Evolutionary conservation across 1,139 yeast genomes (phyloP).

Genomic region (Debaryomyces coudertii): DNA sequence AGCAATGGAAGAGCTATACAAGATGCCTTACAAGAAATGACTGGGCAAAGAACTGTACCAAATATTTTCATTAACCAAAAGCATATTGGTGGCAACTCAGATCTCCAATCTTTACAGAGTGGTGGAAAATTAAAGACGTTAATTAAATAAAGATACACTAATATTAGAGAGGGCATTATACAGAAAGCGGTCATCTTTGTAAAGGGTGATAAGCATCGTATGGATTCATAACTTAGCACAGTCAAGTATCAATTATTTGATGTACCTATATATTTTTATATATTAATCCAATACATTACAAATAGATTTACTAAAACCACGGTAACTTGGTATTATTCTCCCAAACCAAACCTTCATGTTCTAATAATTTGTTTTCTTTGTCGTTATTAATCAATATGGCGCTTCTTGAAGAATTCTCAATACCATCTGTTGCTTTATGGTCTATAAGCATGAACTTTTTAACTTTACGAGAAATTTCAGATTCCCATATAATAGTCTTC

Average conservation of each 20-base stretch:
- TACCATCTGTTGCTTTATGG: constrained; percentile 23
- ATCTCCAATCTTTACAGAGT: constrained; percentile 52
- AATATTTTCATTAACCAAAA: constrained; percentile 79
- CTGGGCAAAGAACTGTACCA: constrained; percentile 90
- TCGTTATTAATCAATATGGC: constrained; percentile 35
- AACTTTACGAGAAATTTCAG: constrained; percentile 27
- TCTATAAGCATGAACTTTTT: constrained; percentile 19
- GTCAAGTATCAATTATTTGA: background rate
- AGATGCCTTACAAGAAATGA: constrained; percentile 64
- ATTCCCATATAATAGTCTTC: constrained; percentile 41
- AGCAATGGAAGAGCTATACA: constrained; percentile 50
- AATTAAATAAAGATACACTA: background rate
- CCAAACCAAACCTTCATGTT: constrained; percentile 40
- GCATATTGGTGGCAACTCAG: constrained; percentile 90
- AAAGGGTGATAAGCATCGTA: background rate
- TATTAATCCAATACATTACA: background rate
- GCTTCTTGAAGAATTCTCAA: constrained; percentile 41
- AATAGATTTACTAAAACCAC: constrained; percentile 36
- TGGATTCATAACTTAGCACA: no score
- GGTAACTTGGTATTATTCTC: constrained; percentile 49
- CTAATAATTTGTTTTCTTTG: constrained; percentile 28
- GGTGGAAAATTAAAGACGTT: constrained; percentile 8
- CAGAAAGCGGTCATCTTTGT: no score
- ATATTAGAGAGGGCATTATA: background rate
- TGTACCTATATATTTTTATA: background rate